Evolutionary conservation across 2,329 filamentous ascomycete genomes (phyloP).

Genomic region (Hypoxylon sp.): DNA sequence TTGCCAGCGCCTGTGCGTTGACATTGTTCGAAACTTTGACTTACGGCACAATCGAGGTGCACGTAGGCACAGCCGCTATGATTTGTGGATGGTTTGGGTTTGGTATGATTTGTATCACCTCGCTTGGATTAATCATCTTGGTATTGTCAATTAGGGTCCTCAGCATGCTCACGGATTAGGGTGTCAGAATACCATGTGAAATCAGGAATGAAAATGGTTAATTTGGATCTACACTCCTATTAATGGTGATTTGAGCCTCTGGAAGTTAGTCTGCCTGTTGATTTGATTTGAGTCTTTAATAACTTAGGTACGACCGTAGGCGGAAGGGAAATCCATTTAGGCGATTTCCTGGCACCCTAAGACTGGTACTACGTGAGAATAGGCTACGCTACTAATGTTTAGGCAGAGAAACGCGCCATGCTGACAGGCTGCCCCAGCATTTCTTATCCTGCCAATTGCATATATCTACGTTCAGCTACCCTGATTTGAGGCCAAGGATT

Average conservation of each 20-base stretch:
- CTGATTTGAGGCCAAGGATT: neutral
- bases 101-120: neutral
- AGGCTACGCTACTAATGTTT: neutral
- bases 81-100: conserved; percentile 10
- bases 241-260: neutral
- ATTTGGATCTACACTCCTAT: neutral
- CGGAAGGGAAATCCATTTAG: too few species aligned
- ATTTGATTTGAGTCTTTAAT: too few species aligned
- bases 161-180: neutral
- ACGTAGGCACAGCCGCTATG: conserved; percentile 5
- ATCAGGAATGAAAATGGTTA: neutral
- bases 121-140: neutral
- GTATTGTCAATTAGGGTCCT: neutral
- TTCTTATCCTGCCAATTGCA: neutral
- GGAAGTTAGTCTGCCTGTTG: too few species aligned
- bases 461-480: neutral
- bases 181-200: neutral
- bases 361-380: too few species aligned
- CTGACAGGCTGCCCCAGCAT: neutral
- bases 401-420: neutral
- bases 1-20: conserved; percentile 1
- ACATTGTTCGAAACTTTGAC: conserved; percentile 7
- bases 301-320: too few species aligned
- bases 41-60: neutral
- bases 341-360: too few species aligned